A percentile compares a stretch with the other conserved stretches of the same genome.
phyloP scores from a whole-genome alignment of 441 rosid species.

The Bruguiera hainesii region DNA sequence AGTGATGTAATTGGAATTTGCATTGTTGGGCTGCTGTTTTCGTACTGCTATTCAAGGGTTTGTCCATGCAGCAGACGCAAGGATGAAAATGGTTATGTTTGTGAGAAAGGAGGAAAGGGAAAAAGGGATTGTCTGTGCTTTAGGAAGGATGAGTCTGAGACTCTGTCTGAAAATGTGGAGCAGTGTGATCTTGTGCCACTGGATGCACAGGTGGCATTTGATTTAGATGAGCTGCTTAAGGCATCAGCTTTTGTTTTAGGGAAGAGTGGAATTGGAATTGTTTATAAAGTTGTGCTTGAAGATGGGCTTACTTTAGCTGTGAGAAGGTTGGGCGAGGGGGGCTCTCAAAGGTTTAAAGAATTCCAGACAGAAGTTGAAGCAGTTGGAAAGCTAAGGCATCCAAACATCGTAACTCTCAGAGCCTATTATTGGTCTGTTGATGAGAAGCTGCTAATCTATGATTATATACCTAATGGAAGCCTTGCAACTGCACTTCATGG shows the following conservation, averaged over 20 bases:
- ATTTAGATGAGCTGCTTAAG: slow-evolving; percentile 91
- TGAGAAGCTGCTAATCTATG: slow-evolving; percentile 91
- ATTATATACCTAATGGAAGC: slow-evolving; percentile 78
- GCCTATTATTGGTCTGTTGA: slow-evolving; percentile 99
- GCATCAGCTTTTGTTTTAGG: slow-evolving; percentile 96
- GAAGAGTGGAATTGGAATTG: slow-evolving; percentile 93
- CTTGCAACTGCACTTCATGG: slow-evolving; percentile 87
- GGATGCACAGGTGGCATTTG: slow-evolving; percentile 73
- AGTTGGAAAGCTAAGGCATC: slow-evolving; percentile 92
- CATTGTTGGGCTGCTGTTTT: slow-evolving; percentile 74
- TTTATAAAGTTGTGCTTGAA: slow-evolving; percentile 91
- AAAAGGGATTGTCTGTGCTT: slow-evolving; percentile 68
- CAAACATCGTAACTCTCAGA: slow-evolving; percentile 74
- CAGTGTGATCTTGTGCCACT: slow-evolving; percentile 75
- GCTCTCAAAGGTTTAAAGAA: slow-evolving; percentile 94
- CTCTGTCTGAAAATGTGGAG: slow-evolving; percentile 70
- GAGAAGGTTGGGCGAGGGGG: slow-evolving; percentile 94
- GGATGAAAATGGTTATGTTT: slow-evolving; percentile 40
- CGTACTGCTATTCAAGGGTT: slow-evolving; percentile 70
- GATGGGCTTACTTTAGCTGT: slow-evolving; percentile 90
- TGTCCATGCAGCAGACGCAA: slow-evolving; percentile 42
- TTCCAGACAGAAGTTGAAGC: slow-evolving; percentile 97
- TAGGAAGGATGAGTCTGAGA: slow-evolving; percentile 71
- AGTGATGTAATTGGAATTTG: slow-evolving; percentile 85
- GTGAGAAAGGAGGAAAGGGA: slow-evolving; percentile 56